phyloP scores from a whole-genome alignment of 176 grass and related monocot species.

The Oryza coarctata region DNA sequence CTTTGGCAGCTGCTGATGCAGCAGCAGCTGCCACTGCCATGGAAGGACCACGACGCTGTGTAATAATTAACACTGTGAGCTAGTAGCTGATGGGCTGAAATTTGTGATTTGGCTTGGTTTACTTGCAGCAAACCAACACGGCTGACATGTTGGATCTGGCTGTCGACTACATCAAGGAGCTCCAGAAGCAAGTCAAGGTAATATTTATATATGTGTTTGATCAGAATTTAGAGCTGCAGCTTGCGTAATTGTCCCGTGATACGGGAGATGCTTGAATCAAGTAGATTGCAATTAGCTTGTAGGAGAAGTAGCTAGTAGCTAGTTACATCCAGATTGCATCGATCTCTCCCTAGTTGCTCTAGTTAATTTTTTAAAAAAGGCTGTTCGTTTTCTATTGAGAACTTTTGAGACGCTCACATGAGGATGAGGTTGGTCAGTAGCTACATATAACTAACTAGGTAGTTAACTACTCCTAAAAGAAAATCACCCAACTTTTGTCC shows the following conservation, averaged over 20 bases:
- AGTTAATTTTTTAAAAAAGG: neutral
- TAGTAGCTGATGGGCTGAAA: neutral
- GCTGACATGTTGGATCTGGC: constrained; percentile 97
- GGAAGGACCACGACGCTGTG: constrained; percentile 29
- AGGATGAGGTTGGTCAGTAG: neutral
- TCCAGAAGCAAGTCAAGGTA: constrained; percentile 95
- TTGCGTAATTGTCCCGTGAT: neutral
- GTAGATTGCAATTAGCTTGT: constrained; percentile 9
- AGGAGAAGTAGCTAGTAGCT: neutral
- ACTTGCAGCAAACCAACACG: constrained; percentile 94
- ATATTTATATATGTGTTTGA: neutral
- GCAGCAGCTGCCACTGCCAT: neutral
- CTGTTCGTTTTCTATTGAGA: neutral
- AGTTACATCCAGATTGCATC: neutral
- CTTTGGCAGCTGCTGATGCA: neutral
- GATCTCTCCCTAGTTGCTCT: no score
- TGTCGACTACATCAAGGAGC: constrained; percentile 95
- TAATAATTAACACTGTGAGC: no score
- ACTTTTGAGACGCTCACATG: neutral
- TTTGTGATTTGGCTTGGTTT: neutral
- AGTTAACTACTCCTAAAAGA: neutral
- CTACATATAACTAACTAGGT: neutral
- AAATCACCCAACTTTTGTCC: neutral
- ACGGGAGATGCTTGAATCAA: neutral
- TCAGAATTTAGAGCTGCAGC: neutral